Evolutionary conservation across 2,329 filamentous ascomycete genomes (phyloP).

Genomic region (Monosporascus sp.): DNA sequence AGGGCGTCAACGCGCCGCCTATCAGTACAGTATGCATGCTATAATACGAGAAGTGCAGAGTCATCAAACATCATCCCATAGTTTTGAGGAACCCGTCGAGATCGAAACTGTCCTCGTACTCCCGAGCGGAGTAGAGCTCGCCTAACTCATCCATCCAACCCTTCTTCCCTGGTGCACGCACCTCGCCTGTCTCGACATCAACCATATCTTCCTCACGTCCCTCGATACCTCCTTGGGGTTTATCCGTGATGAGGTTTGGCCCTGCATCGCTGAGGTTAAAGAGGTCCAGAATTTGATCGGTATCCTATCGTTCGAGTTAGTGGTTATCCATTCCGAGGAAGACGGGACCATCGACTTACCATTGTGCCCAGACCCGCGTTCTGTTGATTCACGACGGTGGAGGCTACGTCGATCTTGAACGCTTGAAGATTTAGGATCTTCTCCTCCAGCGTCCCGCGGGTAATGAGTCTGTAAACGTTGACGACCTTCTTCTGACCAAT

Average conservation of each 20-base stretch:
- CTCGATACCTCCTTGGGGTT: slow-evolving; percentile 52
- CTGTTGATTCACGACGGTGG: slow-evolving; percentile 97
- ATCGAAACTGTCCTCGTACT: slow-evolving; percentile 98
- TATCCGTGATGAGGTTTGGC: slow-evolving; percentile 59
- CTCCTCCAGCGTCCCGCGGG: slow-evolving; percentile 91
- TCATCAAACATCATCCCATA: slow-evolving; percentile 47
- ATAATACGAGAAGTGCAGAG: too few relatives aligned
- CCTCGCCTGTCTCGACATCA: slow-evolving; percentile 85
- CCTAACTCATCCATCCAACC: slow-evolving; percentile 90
- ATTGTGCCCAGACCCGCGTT: slow-evolving; percentile 73
- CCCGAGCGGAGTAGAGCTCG: slow-evolving; percentile 93
- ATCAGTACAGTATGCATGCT: too few relatives aligned
- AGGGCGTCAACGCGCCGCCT: too few relatives aligned
- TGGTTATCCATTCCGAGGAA: neutral
- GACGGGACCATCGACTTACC: slow-evolving; percentile 15
- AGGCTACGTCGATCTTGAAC: slow-evolving; percentile 98
- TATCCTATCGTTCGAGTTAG: slow-evolving; percentile 56
- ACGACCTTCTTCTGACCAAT: slow-evolving; percentile 99
- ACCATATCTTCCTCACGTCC: slow-evolving; percentile 81
- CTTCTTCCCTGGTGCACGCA: slow-evolving; percentile 93
- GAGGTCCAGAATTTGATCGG: slow-evolving; percentile 93
- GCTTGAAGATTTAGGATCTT: slow-evolving; percentile 97
- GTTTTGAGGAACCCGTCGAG: slow-evolving; percentile 91
- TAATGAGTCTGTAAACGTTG: slow-evolving; percentile 96
- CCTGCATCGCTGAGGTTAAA: slow-evolving; percentile 85